These are phyloP conservation scores for Penicillium ucsense DNA, from an alignment of 495 filamentous ascomycete species.

Conservation along the genomic window DNA sequence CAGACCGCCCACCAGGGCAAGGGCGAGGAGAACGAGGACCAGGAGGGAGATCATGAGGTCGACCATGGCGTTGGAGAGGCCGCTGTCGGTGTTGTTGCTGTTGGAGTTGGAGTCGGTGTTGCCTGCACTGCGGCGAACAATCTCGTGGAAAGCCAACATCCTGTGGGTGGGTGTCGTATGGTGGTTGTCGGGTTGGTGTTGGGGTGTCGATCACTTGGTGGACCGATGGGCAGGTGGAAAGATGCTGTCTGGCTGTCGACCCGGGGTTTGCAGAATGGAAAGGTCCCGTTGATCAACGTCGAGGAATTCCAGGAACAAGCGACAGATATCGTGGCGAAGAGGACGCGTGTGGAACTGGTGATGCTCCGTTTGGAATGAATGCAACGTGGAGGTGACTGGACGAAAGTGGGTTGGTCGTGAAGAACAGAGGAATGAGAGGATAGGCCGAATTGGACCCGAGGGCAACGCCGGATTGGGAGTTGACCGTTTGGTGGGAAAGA, in stretches of 20 bases:
- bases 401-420: slow-evolving; percentile 3
- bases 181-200: slow-evolving; percentile 11
- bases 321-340: slow-evolving; percentile 11
- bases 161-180: slow-evolving; percentile 2
- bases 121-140: slow-evolving; percentile 29
- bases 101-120: no score
- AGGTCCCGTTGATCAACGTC: slow-evolving; percentile 8
- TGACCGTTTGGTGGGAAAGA: slow-evolving; percentile 26
- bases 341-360: slow-evolving; percentile 1
- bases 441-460: background rate
- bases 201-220: background rate
- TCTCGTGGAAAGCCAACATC: slow-evolving; percentile 39
- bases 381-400: background rate
- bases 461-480: slow-evolving; percentile 3
- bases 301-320: slow-evolving; percentile 14
- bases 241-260: no score
- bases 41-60: slow-evolving; percentile 73
- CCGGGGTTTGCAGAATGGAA: no score
- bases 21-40: slow-evolving; percentile 58
- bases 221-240: background rate
- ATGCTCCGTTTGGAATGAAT: slow-evolving; percentile 4
- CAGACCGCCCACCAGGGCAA: slow-evolving; percentile 56
- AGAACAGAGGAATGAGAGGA: slow-evolving; percentile 1
- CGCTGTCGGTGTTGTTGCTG: slow-evolving; percentile 35
- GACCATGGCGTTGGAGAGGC: slow-evolving; percentile 46